Evolutionary conservation across 371 early-diverging fungal genomes (phyloP).

Genomic region (Syncephalis fuscata): DNA sequence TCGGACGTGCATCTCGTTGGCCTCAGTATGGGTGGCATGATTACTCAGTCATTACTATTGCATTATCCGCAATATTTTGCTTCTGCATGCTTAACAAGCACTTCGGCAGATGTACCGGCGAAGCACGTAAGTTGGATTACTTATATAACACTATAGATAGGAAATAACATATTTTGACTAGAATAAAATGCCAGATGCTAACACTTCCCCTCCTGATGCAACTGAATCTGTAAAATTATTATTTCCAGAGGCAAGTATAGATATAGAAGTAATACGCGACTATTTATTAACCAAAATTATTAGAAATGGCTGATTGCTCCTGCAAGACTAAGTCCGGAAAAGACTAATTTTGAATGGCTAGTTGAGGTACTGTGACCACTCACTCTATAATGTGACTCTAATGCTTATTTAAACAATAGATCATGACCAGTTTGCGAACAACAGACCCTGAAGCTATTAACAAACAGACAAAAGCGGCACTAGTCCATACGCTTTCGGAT

Average conservation of each 20-base stretch:
- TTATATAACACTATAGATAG: neutral
- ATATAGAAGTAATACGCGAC: no score
- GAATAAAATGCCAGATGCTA: neutral
- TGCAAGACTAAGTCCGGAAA: no score
- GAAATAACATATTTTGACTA: neutral
- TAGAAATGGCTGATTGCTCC: no score
- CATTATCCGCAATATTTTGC: constrained; percentile 15
- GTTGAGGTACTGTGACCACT: no score
- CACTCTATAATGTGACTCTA: no score
- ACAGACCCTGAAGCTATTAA: neutral
- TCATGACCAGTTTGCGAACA: neutral
- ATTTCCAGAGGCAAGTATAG: no score
- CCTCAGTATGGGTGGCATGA: constrained; percentile 68
- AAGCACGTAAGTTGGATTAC: neutral
- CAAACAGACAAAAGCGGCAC: neutral
- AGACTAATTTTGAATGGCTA: no score
- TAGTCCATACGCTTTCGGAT: neutral
- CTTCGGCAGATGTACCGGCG: constrained; percentile 10
- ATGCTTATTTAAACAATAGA: no score
- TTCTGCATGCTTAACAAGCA: constrained; percentile 23
- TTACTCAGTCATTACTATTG: constrained; percentile 33
- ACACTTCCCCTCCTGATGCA: neutral
- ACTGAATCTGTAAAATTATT: neutral
- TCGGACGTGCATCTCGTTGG: constrained; percentile 43
- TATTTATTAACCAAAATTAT: no score